These are phyloP conservation scores for Tinospora cordifolia DNA, from an alignment of 164 flowering plant genomes.

Conservation along the genomic window DNA sequence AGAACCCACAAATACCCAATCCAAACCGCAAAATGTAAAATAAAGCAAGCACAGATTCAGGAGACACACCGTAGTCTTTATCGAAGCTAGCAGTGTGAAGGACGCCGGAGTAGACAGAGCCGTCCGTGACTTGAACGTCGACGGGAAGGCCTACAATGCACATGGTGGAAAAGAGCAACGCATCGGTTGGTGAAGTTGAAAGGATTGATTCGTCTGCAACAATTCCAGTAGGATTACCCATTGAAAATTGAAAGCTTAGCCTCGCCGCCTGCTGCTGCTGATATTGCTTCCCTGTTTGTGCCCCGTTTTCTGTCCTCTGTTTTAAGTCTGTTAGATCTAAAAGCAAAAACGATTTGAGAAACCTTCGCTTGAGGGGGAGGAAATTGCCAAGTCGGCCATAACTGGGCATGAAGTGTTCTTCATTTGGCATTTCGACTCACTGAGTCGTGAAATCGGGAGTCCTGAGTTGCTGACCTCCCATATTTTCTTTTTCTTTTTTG, in stretches of 20 bases:
- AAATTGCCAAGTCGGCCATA: too few species aligned
- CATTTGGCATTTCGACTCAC: too few species aligned
- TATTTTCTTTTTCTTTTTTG: too few species aligned
- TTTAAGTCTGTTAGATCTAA: neutral
- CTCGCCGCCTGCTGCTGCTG: neutral
- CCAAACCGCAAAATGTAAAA: neutral
- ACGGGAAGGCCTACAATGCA: constrained; percentile 68
- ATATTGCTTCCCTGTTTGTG: neutral
- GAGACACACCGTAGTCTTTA: constrained; percentile 43
- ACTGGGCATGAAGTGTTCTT: too few species aligned
- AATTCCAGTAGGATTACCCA: constrained; percentile 26
- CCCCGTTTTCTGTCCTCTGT: neutral
- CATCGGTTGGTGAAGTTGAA: constrained; percentile 30
- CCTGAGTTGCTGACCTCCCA: too few species aligned
- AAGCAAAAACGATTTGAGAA: too few species aligned
- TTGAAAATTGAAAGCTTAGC: neutral
- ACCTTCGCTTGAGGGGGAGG: too few species aligned
- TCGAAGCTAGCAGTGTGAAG: constrained; percentile 62
- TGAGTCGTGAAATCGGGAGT: too few species aligned
- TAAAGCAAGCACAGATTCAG: constrained; percentile 6
- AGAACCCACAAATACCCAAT: constrained; percentile 21
- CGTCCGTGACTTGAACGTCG: constrained; percentile 69
- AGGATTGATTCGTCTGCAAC: constrained; percentile 9
- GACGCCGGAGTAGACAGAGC: constrained; percentile 65
- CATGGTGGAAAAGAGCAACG: constrained; percentile 60